A percentile compares a stretch with the other conserved stretches of the same genome.
Evolutionary conservation across 1,284 basidiomycete genomes (phyloP).

Genomic region (Kwoniella shivajii): DNA sequence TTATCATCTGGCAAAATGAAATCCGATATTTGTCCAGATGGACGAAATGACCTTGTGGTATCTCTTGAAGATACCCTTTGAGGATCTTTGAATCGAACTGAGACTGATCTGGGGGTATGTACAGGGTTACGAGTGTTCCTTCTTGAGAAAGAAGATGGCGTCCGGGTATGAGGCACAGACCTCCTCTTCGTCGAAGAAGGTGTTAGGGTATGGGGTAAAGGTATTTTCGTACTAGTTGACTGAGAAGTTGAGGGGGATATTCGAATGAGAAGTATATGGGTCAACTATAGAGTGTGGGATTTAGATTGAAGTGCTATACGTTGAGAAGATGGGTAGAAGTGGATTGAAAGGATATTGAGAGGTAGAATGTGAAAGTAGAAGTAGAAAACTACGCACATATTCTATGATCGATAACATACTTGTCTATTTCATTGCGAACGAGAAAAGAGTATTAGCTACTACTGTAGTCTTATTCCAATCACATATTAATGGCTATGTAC

Average conservation of each 20-base stretch:
- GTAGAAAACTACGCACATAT: constrained; percentile 29
- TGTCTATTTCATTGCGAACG: constrained; percentile 6
- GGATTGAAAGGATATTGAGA: too few relatives aligned
- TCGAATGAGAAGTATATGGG: constrained; percentile 34
- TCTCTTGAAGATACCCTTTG: constrained; percentile 2
- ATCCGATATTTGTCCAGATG: too few relatives aligned
- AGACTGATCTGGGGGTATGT: constrained; percentile 4
- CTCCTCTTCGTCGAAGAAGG: too few relatives aligned
- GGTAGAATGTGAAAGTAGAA: not conserved
- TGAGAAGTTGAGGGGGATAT: constrained; percentile 29
- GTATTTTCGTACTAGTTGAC: constrained; percentile 6
- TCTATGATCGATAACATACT: constrained; percentile 13
- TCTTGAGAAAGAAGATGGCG: constrained; percentile 5
- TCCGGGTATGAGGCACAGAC: not conserved
- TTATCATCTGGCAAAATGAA: too few relatives aligned
- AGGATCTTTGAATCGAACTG: not conserved
- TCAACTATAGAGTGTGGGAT: constrained; percentile 16
- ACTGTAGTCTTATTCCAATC: too few relatives aligned
- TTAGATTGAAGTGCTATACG: not conserved
- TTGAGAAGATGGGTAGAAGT: too few relatives aligned
- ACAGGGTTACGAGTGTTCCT: not conserved
- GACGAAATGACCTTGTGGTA: constrained; percentile 5
- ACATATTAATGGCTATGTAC: too few relatives aligned
- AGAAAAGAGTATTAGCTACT: constrained; percentile 13
- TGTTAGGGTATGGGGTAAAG: constrained; percentile 3